Evolutionary conservation across 495 filamentous ascomycete species (phyloP).

Genomic region (Trichoderma gamsii): DNA sequence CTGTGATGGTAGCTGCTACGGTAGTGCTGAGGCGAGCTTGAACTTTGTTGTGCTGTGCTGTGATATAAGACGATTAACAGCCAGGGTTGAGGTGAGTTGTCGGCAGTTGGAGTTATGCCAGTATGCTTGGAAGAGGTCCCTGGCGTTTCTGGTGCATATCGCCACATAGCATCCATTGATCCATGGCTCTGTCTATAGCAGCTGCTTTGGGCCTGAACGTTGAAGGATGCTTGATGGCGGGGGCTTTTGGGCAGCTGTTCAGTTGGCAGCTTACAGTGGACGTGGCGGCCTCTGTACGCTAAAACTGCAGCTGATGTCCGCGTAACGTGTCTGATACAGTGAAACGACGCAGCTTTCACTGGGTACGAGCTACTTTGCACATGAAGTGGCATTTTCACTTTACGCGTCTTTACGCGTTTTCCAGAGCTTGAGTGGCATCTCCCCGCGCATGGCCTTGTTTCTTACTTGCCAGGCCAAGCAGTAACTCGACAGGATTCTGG

Average conservation of each 20-base stretch:
- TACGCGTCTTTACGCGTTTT: not conserved
- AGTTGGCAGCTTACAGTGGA: too few species aligned
- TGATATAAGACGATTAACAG: too few species aligned
- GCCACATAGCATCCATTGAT: too few species aligned
- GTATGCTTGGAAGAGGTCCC: too few species aligned
- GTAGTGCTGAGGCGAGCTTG: not conserved
- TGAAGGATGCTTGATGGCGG: not conserved
- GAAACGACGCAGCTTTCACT: not conserved
- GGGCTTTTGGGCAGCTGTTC: not conserved
- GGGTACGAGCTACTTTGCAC: not conserved
- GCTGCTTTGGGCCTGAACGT: not conserved
- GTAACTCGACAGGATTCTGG: not conserved
- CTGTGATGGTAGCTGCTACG: not conserved
- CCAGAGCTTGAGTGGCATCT: not conserved
- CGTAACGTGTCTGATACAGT: not conserved
- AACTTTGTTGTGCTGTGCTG: too few species aligned
- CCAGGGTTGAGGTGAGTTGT: too few species aligned
- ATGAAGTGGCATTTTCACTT: not conserved
- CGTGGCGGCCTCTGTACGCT: too few species aligned
- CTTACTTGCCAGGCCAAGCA: not conserved
- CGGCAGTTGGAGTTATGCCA: too few species aligned
- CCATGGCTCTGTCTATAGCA: too few species aligned
- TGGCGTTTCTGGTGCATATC: too few species aligned
- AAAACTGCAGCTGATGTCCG: too few species aligned
- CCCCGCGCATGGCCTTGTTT: not conserved